Base-by-base conservation (phyloP, 768 basidiomycete species). In the Stropharia rugosoannulata region DNA sequence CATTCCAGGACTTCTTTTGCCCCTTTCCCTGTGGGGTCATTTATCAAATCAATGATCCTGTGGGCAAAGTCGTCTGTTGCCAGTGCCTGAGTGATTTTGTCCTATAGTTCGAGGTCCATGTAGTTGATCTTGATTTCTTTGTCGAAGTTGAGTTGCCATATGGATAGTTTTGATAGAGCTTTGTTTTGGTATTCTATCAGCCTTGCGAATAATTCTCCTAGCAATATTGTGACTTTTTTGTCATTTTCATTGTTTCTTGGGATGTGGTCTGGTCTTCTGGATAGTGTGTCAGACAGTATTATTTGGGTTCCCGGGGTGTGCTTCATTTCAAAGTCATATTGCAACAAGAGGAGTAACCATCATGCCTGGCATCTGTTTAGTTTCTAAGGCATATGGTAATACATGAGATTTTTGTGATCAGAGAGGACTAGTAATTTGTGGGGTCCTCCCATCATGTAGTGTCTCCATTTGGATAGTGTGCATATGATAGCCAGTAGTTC, bases 391-490 rank as follows among this genome's bases (percentile, higher is more conserved):
- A 61, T 66, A 6, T 46, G 47, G 65, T 78, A 80, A 49, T 79
- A 80, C 13, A 67, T 63, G 0, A 80, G 65, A 36, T 80, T 78
- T 35, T 72, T 68, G 49, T 75, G 70, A 48, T 78, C 66, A 3
- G 70, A 68, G 50, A 64, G 56, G 32, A 79, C 60, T 44, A 67
- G 61, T 32, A 75, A 45, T 7, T 55, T 44, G 18, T 63, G 42
- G 18, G 32, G 22, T 0, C 62, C 52, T 1, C 70, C 68, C 12
- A 65, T 46, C 15, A 70, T 54, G 47, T 62, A 59, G 46, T 72
- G 70, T 35, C 62, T n/a, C 68, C 66, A 70, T 43, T 67, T 63
- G 84, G 81, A n/a, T n/a, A n/a, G n/a, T n/a, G n/a, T n/a, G n/a
- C n/a, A n/a, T n/a, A n/a, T n/a, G n/a, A n/a, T n/a, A n/a, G n/a